A percentile compares a stretch with the other conserved stretches of the same genome.
phyloP scores from a whole-genome alignment of 768 basidiomycete species.

The Leccinum longicurvipes region DNA sequence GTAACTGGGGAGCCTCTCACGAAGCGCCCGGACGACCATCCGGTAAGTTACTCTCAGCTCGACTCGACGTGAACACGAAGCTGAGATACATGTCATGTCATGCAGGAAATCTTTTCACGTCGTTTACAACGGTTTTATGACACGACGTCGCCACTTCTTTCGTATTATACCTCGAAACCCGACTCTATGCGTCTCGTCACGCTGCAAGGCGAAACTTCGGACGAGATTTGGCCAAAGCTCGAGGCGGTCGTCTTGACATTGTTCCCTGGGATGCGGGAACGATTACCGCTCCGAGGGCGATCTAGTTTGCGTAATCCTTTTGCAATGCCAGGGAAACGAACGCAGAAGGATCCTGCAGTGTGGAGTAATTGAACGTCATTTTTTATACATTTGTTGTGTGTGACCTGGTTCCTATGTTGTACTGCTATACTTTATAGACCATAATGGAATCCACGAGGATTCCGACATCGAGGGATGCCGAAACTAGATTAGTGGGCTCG shows the following conservation, averaged over 20 bases:
- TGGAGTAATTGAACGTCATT: conserved; percentile 12
- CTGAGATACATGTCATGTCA: not conserved
- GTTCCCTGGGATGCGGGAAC: conserved; percentile 60
- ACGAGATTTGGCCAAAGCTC: conserved; percentile 88
- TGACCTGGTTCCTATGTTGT: conserved; percentile 10
- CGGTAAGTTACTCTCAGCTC: conserved; percentile 48
- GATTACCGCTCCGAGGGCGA: conserved; percentile 42
- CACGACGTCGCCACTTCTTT: conserved; percentile 77
- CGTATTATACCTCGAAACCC: conserved; percentile 53
- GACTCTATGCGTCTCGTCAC: conserved; percentile 48
- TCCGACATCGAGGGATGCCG: too few species aligned
- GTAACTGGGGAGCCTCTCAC: conserved; percentile 82
- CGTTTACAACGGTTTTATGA: conserved; percentile 75
- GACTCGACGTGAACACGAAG: not conserved
- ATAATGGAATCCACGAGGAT: not conserved
- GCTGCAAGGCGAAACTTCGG: conserved; percentile 70
- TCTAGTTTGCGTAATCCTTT: conserved; percentile 56
- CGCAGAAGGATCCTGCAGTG: conserved; percentile 9
- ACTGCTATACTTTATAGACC: conserved; percentile 2
- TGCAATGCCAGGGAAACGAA: conserved; percentile 27
- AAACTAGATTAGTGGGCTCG: not conserved
- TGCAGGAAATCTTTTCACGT: conserved; percentile 72
- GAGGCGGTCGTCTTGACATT: conserved; percentile 54
- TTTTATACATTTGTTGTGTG: conserved; percentile 1
- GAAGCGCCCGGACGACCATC: conserved; percentile 88